A percentile compares a stretch with the other conserved stretches of the same genome.
Conservation (phyloP, 345 rosid species). For the Populus euphratica region DNA sequence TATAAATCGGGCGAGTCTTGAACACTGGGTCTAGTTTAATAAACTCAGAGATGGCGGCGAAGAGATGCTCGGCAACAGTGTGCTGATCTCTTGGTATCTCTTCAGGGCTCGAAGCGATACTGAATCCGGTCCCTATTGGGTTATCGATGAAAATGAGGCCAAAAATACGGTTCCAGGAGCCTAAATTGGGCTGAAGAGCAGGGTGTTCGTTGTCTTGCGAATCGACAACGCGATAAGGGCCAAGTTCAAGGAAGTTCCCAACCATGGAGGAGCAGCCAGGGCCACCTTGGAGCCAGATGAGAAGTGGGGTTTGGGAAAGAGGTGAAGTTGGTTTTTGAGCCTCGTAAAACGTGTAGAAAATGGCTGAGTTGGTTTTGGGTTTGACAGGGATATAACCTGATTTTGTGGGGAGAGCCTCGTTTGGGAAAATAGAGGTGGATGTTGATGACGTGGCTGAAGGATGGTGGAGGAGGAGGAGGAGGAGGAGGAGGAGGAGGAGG, state of each 20-base stretch:
- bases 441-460: conserved; percentile 17
- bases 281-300: conserved; percentile 89
- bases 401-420: conserved; percentile 65
- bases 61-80: conserved; percentile 47
- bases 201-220: conserved; percentile 20
- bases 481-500: conserved; percentile 9
- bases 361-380: conserved; percentile 49
- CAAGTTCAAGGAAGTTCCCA: conserved; percentile 80
- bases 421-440: conserved; percentile 33
- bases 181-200: conserved; percentile 46
- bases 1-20: conserved; percentile 50
- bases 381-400: conserved; percentile 76
- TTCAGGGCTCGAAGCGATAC: conserved; percentile 50
- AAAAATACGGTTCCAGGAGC: conserved; percentile 79
- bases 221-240: conserved; percentile 63
- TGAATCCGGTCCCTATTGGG: conserved; percentile 85
- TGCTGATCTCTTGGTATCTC: conserved; percentile 48
- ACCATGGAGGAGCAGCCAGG: conserved; percentile 95
- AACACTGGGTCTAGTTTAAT: conserved; percentile 40
- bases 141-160: conserved; percentile 74
- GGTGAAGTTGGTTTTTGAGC: conserved; percentile 48
- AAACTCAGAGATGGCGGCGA: conserved; percentile 49
- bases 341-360: conserved; percentile 76
- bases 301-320: conserved; percentile 54
- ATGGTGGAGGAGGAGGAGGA: conserved; percentile 6